Evolutionary conservation across 2,329 filamentous ascomycete genomes (phyloP).

Genomic region (Rutstroemia sp.): DNA sequence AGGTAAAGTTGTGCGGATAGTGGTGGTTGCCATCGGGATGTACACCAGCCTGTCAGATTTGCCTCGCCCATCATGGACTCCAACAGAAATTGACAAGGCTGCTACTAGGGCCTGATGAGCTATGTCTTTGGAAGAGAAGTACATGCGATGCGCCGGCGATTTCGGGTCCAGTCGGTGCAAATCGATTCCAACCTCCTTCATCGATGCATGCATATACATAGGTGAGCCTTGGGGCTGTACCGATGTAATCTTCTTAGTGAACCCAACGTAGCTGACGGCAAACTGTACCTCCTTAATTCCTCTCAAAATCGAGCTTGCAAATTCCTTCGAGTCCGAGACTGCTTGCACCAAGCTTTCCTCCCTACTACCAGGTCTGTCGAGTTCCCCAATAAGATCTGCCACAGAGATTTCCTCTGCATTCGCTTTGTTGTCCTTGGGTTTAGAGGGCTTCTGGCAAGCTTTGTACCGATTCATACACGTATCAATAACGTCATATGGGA

Average conservation of each 20-base stretch:
- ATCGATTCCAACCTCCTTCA: constrained; percentile 95
- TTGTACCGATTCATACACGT: constrained; percentile 53
- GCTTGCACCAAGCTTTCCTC: constrained; percentile 66
- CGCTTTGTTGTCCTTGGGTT: constrained; percentile 21
- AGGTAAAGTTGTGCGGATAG: constrained; percentile 84
- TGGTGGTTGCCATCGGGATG: constrained; percentile 95
- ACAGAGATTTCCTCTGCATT: constrained; percentile 57
- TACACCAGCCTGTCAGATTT: constrained; percentile 84
- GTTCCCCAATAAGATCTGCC: constrained; percentile 66
- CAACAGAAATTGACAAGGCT: constrained; percentile 85
- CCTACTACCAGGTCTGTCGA: constrained; percentile 53
- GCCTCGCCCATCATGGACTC: constrained; percentile 81
- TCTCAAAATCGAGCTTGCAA: constrained; percentile 79
- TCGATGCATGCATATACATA: constrained; percentile 77
- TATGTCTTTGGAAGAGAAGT: constrained; percentile 86
- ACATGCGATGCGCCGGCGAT: constrained; percentile 95
- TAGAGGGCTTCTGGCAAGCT: constrained; percentile 31
- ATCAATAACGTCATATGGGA: constrained; percentile 82
- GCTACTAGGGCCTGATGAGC: constrained; percentile 91
- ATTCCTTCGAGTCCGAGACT: constrained; percentile 87
- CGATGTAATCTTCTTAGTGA: constrained; percentile 71
- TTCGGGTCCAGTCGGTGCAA: constrained; percentile 85
- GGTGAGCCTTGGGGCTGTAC: constrained; percentile 61
- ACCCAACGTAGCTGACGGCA: constrained; percentile 80
- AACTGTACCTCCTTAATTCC: constrained; percentile 97